Conservation (phyloP, 768 basidiomycete species). For the Scleroderma citrinum region DNA sequence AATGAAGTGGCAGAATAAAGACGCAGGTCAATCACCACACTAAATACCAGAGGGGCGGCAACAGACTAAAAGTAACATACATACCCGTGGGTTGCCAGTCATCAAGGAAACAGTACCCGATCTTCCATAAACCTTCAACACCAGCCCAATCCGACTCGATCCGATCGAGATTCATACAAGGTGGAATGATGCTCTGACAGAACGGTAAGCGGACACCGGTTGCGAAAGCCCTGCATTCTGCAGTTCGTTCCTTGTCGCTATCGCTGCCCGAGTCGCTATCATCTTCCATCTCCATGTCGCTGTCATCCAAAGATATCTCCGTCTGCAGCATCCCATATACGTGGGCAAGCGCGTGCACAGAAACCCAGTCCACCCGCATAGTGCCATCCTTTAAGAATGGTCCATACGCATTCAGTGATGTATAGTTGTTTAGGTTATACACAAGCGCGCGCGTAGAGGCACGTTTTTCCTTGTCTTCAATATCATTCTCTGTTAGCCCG, state of each 20-base stretch:
- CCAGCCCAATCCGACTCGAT: slow-evolving; percentile 17
- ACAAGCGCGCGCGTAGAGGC: slow-evolving; percentile 40
- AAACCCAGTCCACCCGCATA: slow-evolving; percentile 49
- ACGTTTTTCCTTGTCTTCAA: slow-evolving; percentile 26
- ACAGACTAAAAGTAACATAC: slow-evolving; percentile 15
- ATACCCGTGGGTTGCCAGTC: slow-evolving; percentile 52
- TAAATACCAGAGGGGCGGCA: background rate
- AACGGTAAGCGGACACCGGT: slow-evolving; percentile 32
- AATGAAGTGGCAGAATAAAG: background rate
- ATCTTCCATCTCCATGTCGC: slow-evolving; percentile 27
- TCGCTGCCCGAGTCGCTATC: slow-evolving; percentile 36
- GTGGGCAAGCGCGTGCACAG: slow-evolving; percentile 50
- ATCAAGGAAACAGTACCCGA: slow-evolving; percentile 57
- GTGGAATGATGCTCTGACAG: slow-evolving; percentile 41
- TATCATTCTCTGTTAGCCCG: slow-evolving; percentile 44
- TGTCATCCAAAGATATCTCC: background rate
- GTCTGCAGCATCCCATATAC: slow-evolving; percentile 49
- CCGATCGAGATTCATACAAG: slow-evolving; percentile 20
- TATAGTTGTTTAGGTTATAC: slow-evolving; percentile 54
- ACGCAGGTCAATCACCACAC: background rate
- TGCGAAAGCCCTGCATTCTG: background rate
- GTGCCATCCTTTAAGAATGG: slow-evolving; percentile 41
- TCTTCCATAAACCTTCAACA: slow-evolving; percentile 47
- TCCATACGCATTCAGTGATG: slow-evolving; percentile 42
- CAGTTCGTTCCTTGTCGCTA: slow-evolving; percentile 21